Base-by-base conservation (phyloP, 768 basidiomycete genomes). In the Rossbeevera mucosa region DNA sequence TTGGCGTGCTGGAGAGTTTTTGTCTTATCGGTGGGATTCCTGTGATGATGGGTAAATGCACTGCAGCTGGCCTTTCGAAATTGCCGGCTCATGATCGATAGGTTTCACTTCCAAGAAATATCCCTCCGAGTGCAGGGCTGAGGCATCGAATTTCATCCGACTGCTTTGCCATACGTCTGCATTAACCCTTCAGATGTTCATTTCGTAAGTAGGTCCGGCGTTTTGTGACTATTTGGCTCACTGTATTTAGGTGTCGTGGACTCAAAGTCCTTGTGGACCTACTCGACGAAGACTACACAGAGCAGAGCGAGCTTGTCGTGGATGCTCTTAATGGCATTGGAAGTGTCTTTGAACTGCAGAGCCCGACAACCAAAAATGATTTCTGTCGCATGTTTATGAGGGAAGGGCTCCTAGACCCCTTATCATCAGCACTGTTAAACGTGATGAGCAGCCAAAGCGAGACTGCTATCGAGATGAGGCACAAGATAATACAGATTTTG, bases 351-450 rank as follows among this genome's bases (percentile, higher is more conserved):
- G 94, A 98, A 57, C 79, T 98, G 12, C 88, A 97, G 68, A 93
- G 91, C 44, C 91, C 96, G 7, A 96, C 94, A 4, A 94, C 94
- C 11, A 92, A 96, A 69, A 97, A 96, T 64, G 96, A 98, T 70
- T 98, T 98, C 66, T 97, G 94, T 64, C 82, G 96, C 9, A 94
- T 98, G 88, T 95, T 98, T 74, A 91, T 96, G 38, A 80, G 93
- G 5, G 96, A 98, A 71, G 96, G 96, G 24, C 75, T 99, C 3
- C 76, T 96, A 43, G 94, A 96, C 59, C 95, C 96, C 0, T 74
- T 99, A 1, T 91, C 94, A 1, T 83, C 87, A 2, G 96, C 95
- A 2, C 71, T 99, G 22, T 73, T 95, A 52, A 88, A 91, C 60
- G 90, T 97, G 49, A 91, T 94, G 78, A 80, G 81, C 3, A 85